Conservation (phyloP, 176 grass and related monocot genomes). For the Hordeum vulgare region MorexV3_pseudomolecules_assembly NC_058521.1:538071936-538072435, state of each 20-base stretch:
- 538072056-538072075: not conserved
- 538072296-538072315: no score
- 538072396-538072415: conserved; percentile 19
- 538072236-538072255: not conserved
- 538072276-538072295: not conserved
- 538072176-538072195: not conserved
- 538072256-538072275: not conserved
- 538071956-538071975: conserved; percentile 96
- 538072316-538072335: no score
- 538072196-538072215: not conserved
- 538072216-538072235: not conserved
- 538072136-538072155: not conserved
- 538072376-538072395: not conserved
- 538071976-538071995: conserved; percentile 75
- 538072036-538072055: not conserved
- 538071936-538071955: conserved; percentile 64
- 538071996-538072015: conserved; percentile 81
- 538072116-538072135: no score
- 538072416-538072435: conserved; percentile 47
- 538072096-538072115: no score
- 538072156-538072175: not conserved
- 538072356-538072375: not conserved
- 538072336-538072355: not conserved
- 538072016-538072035: conserved; percentile 6
- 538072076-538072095: not conserved